Evolutionary conservation across 768 basidiomycete species (phyloP), one percentile per base, ranked within the genome.

Genomic region (Cyathus striatus): DNA sequence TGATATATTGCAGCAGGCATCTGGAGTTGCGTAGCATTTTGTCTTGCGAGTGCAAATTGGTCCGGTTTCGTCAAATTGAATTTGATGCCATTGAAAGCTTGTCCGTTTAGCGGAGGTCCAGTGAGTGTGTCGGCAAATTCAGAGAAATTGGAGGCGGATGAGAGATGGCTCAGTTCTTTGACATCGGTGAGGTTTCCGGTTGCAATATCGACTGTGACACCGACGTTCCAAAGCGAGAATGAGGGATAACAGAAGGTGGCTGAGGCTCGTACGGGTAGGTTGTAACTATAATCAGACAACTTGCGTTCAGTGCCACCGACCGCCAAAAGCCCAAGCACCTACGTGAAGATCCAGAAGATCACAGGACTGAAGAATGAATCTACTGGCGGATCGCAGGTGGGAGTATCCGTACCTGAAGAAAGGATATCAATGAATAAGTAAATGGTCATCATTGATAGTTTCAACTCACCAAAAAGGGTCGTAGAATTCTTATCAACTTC

Each of bases 271-370:
- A 68, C 54, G 22, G 49, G 37, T 7, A 18, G 6, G 6, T 10
- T 7, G 9, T 18, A 9, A 36, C 7, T 36, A 18, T 12, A 30
- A 30, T 30, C 27, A 30, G n/a, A 30, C 9, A 9, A 9, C n/a
- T 9, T 30, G 27, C 7, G 20, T 9, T 36, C n/a, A 7, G n/a
- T 30, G n/a, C 27, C n/a, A n/a, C n/a, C n/a, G n/a, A 30, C 27
- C 6, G 10, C 23, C 13, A n/a, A 2, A 7, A n/a, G n/a, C 14
- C 9, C 33, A n/a, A 4, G 17, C 21, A 37, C 54, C 24, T 18
- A 58, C 58, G 54, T 65, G 71, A 79, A 78, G 55, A 78, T 75
- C 79, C 78, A 81, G 53, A 79, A 78, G 17, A 76, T 62, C 14
- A 76, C 64, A 0, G 78, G 77, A 13, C 58, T 65, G 30, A 76